phyloP scores from a whole-genome alignment of 2,329 filamentous ascomycete genomes.

The Zasmidium angulare region DNA sequence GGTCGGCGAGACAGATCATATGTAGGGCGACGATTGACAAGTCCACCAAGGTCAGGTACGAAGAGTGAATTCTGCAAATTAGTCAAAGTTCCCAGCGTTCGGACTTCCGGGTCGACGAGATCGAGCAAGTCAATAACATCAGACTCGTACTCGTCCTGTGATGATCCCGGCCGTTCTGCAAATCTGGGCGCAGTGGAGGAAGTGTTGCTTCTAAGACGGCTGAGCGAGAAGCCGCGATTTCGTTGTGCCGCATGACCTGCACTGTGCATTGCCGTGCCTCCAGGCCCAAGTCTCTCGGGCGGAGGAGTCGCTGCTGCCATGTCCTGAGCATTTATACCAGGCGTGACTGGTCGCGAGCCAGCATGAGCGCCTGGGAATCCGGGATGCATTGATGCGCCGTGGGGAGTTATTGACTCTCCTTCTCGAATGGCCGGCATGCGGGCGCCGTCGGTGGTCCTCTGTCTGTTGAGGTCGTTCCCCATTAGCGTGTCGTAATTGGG shows the following conservation, averaged over 20 bases:
- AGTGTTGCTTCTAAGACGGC: constrained; percentile 19
- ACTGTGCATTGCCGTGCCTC: constrained; percentile 26
- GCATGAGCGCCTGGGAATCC: constrained; percentile 12
- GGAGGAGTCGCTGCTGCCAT: constrained; percentile 20
- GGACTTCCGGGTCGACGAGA: constrained; percentile 76
- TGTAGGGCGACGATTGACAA: constrained; percentile 74
- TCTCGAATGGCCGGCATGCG: constrained; percentile 32
- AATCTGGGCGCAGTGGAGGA: constrained; percentile 9
- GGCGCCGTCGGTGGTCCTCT: constrained; percentile 24
- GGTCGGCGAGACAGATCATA: constrained; percentile 65
- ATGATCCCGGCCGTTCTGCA: constrained; percentile 11
- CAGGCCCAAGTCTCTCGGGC: constrained; percentile 15
- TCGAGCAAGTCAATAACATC: constrained; percentile 68
- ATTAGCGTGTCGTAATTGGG: constrained; percentile 18
- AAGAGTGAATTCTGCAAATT: constrained; percentile 91
- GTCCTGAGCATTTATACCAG: constrained; percentile 21
- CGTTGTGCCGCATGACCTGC: constrained; percentile 29
- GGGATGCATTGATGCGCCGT: constrained; percentile 10
- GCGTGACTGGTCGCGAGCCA: constrained; percentile 18
- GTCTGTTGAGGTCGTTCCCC: constrained; percentile 23
- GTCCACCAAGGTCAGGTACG: constrained; percentile 73
- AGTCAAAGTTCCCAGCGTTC: constrained; percentile 77
- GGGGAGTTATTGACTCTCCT: constrained; percentile 21
- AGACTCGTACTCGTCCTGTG: constrained; percentile 54
- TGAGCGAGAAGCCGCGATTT: constrained; percentile 24